Evolutionary conservation across 345 rosid genomes (phyloP).

Genomic region (Camelina neglecta): DNA sequence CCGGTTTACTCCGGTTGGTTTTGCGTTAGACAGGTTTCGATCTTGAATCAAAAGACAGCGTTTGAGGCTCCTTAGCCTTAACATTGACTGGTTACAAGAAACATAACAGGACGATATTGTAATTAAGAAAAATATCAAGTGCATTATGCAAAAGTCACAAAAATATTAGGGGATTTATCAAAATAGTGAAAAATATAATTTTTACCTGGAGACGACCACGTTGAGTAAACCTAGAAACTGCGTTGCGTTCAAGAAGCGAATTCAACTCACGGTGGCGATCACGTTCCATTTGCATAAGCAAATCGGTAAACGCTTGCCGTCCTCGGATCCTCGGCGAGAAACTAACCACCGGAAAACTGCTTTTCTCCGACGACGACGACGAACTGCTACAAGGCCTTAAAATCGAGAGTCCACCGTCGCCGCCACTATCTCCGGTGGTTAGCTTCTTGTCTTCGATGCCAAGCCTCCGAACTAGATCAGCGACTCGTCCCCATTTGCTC

Average conservation of each 20-base stretch:
- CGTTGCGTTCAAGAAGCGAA: conserved; percentile 53
- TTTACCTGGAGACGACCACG: conserved; percentile 87
- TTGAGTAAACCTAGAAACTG: conserved; percentile 77
- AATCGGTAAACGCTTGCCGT: conserved; percentile 75
- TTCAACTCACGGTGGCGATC: conserved; percentile 66
- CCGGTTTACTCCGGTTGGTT: conserved; percentile 34
- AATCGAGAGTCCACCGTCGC: conserved; percentile 13
- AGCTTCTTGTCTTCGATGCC: conserved; percentile 39
- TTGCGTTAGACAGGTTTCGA: conserved; percentile 42
- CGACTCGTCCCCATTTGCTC: conserved; percentile 59
- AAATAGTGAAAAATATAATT: neutral
- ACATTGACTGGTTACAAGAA: conserved; percentile 55
- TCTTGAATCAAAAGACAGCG: conserved; percentile 57
- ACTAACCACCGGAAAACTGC: conserved; percentile 38
- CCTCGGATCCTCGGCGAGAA: conserved; percentile 70
- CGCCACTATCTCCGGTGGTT: conserved; percentile 32
- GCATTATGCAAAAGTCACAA: neutral
- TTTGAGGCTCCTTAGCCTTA: conserved; percentile 60
- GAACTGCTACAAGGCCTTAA: conserved; percentile 27
- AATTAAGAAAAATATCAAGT: neutral
- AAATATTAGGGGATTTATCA: neutral
- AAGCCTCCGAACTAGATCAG: conserved; percentile 64
- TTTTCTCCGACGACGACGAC: conserved; percentile 34
- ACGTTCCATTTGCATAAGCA: conserved; percentile 67
- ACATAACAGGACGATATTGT: neutral